Evolutionary conservation across 2,329 filamentous ascomycete genomes (phyloP).

Genomic region (Penicillium sp.): DNA sequence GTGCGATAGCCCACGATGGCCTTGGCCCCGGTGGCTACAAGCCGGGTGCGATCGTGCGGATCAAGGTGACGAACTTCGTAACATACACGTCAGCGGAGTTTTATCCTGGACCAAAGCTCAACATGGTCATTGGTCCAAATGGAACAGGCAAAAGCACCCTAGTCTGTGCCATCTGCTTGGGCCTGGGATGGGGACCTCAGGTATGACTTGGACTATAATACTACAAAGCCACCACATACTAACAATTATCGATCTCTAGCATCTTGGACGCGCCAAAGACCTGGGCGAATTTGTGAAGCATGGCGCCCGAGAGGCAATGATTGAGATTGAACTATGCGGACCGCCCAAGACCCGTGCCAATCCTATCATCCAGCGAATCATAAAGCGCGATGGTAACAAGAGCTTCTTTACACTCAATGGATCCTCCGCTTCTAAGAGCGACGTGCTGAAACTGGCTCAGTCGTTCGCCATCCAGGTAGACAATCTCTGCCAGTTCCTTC

Average conservation of each 20-base stretch:
- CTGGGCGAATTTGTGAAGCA: slow-evolving; percentile 92
- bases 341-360: slow-evolving; percentile 59
- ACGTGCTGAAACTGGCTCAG: slow-evolving; percentile 65
- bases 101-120: slow-evolving; percentile 83
- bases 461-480: slow-evolving; percentile 89
- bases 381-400: slow-evolving; percentile 78
- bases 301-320: slow-evolving; percentile 69
- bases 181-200: slow-evolving; percentile 75
- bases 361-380: slow-evolving; percentile 69
- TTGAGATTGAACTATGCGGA: slow-evolving; percentile 86
- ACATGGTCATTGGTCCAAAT: slow-evolving; percentile 99
- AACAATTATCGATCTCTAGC: slow-evolving; percentile 37
- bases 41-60: slow-evolving; percentile 83
- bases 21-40: slow-evolving; percentile 29
- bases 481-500: slow-evolving; percentile 95
- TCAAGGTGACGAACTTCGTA: slow-evolving; percentile 84
- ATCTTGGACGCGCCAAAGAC: slow-evolving; percentile 81
- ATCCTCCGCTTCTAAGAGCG: slow-evolving; percentile 58
- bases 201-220: slow-evolving; percentile 33
- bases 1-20: slow-evolving; percentile 8
- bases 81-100: slow-evolving; percentile 94
- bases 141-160: slow-evolving; percentile 97
- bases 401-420: slow-evolving; percentile 77
- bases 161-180: slow-evolving; percentile 93
- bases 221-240: not conserved